Conservation (phyloP, 2,329 filamentous ascomycete genomes). For the Curvularia verruculosa region DNA sequence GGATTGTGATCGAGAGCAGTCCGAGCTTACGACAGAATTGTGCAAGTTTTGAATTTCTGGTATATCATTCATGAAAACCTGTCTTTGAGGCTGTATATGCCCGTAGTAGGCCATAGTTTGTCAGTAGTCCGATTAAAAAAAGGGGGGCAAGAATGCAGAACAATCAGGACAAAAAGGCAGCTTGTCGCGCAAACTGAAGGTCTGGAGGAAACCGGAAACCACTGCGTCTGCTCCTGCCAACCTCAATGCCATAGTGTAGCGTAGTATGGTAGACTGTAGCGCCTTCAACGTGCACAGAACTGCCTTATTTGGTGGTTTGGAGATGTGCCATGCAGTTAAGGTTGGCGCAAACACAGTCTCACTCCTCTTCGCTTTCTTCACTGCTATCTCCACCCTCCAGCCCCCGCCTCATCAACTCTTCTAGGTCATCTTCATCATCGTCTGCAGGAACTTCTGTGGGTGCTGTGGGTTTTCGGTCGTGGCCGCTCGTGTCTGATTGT, state of each 20-base stretch:
- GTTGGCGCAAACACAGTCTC: neutral
- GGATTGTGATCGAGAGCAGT: neutral
- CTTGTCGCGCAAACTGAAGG: neutral
- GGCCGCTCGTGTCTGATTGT: constrained; percentile 12
- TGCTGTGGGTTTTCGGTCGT: constrained; percentile 21
- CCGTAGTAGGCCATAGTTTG: neutral
- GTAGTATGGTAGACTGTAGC: neutral
- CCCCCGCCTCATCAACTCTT: constrained; percentile 53
- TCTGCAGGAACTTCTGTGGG: constrained; percentile 22
- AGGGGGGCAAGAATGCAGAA: neutral
- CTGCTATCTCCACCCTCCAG: constrained; percentile 47
- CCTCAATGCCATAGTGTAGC: neutral
- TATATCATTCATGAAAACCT: neutral
- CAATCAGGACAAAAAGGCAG: neutral
- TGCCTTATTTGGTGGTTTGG: neutral
- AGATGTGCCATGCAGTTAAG: neutral
- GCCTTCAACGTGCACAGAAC: too few species aligned
- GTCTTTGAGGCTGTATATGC: neutral
- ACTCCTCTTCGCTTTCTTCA: constrained; percentile 56
- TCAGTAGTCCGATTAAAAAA: neutral
- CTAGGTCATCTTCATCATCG: constrained; percentile 51
- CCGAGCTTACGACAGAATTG: neutral
- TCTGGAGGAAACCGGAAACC: neutral
- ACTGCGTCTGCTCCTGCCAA: neutral
- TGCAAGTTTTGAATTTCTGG: neutral